Conservation (phyloP, 352 stramenopile species). For the Pythium volutum region DNA sequence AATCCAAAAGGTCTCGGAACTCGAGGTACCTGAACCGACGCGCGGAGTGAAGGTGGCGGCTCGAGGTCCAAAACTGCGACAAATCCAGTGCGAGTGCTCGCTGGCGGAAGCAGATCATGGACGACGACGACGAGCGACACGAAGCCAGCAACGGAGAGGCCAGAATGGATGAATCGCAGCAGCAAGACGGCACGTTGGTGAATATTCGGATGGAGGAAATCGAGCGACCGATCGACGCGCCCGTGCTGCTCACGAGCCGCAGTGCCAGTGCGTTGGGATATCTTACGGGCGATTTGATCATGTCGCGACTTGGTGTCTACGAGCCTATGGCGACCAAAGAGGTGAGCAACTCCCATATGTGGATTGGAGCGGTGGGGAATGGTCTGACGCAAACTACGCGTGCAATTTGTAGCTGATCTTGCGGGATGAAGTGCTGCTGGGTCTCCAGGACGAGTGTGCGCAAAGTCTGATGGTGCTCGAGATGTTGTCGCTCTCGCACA, state of each 20-base stretch:
- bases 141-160: neutral
- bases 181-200: neutral
- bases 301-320: conserved; percentile 56
- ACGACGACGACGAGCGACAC: conserved; percentile 7
- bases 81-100: neutral
- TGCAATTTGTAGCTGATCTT: conserved; percentile 55
- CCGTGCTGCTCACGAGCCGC: conserved; percentile 15
- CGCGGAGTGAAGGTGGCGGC: neutral
- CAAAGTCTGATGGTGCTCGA: conserved; percentile 57
- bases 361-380: neutral
- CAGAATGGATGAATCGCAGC: neutral
- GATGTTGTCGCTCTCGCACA: conserved; percentile 83
- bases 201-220: neutral
- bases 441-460: conserved; percentile 52
- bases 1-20: neutral
- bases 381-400: neutral
- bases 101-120: neutral
- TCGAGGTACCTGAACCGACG: conserved; percentile 2
- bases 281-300: conserved; percentile 52
- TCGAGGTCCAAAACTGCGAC: neutral
- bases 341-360: conserved; percentile 23
- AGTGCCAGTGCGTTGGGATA: conserved; percentile 15
- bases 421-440: conserved; percentile 52
- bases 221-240: neutral
- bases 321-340: conserved; percentile 62